These are phyloP conservation scores for Phoma sp. DNA, from an alignment of 2,329 filamentous ascomycete species.

Conservation along the genomic window DNA sequence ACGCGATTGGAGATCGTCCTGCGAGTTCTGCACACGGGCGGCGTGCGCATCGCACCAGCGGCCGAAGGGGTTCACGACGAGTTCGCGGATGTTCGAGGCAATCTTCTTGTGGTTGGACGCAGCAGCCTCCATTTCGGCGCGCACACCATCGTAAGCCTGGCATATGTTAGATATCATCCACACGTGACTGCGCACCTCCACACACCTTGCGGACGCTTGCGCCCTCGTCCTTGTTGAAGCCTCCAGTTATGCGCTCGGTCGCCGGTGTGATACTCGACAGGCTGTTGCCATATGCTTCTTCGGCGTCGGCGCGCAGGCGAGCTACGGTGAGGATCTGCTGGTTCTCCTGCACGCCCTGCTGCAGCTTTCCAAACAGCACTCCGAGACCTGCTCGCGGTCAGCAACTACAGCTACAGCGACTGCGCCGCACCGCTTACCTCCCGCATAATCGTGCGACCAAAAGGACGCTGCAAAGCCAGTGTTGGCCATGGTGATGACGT, in stretches of 20 bases:
- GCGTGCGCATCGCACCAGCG: conserved; percentile 98
- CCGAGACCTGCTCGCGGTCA: conserved; percentile 69
- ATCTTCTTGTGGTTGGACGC: conserved; percentile 93
- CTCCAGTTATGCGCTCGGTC: conserved; percentile 80
- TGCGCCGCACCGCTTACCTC: conserved; percentile 68
- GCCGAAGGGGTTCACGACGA: conserved; percentile 92
- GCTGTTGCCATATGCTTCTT: conserved; percentile 83
- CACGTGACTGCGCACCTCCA: neutral
- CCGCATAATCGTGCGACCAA: conserved; percentile 97
- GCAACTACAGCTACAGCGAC: conserved; percentile 14
- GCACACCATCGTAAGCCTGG: conserved; percentile 92
- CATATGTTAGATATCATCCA: conserved; percentile 8
- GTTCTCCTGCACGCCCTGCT: conserved; percentile 95
- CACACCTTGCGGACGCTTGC: conserved; percentile 91
- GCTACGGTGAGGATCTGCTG: conserved; percentile 91
- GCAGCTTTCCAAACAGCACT: conserved; percentile 93
- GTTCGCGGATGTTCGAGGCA: conserved; percentile 91
- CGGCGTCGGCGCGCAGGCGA: conserved; percentile 92
- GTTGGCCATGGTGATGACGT: conserved; percentile 35
- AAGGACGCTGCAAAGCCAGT: conserved; percentile 87
- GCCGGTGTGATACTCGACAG: conserved; percentile 81
- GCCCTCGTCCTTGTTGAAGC: conserved; percentile 90
- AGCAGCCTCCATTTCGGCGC: conserved; percentile 89
- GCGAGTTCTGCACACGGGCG: conserved; percentile 85
- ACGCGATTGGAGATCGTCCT: conserved; percentile 88